Percentiles rank a stretch among this genome's conserved stretches.
These are phyloP conservation scores for Colletotrichum navitas DNA, from an alignment of 2,329 filamentous ascomycete species.

Conservation along the genomic window DNA sequence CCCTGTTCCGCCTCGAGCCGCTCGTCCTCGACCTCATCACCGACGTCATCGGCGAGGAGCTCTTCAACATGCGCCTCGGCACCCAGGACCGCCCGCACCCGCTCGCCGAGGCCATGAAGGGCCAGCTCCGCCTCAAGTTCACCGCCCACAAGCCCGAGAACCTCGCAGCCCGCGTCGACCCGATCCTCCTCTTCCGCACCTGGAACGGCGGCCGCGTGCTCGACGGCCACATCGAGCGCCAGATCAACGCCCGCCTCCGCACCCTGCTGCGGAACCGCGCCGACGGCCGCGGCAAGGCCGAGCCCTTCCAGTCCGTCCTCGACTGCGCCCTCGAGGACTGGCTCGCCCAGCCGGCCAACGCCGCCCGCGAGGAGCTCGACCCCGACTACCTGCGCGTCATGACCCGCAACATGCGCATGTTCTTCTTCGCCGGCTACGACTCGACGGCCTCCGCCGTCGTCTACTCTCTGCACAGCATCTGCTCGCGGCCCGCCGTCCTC, in stretches of 20 bases:
- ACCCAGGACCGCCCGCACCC: constrained; percentile 50
- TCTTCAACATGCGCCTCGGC: constrained; percentile 50
- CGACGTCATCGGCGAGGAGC: constrained; percentile 49
- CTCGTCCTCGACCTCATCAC: constrained; percentile 49
- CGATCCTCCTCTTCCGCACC: constrained; percentile 46
- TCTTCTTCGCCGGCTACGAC: constrained; percentile 57
- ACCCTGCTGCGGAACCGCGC: constrained; percentile 45
- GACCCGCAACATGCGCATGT: constrained; percentile 49
- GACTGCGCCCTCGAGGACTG: constrained; percentile 50
- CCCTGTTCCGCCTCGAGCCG: constrained; percentile 46
- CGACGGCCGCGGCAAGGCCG: constrained; percentile 31
- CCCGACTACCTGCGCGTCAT: constrained; percentile 48
- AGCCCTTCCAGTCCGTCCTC: constrained; percentile 47
- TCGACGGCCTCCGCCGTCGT: constrained; percentile 53
- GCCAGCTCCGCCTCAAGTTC: constrained; percentile 40
- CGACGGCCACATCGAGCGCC: constrained; percentile 45
- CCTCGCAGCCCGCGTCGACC: constrained; percentile 46
- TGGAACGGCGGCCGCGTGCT: constrained; percentile 52
- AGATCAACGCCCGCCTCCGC: constrained; percentile 46
- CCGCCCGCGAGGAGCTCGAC: constrained; percentile 43
- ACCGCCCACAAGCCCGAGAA: constrained; percentile 43
- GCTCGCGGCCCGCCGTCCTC: constrained; percentile 48
- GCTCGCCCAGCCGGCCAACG: constrained; percentile 46
- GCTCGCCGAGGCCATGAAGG: constrained; percentile 48
- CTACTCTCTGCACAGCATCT: constrained; percentile 48